Percentiles rank a stretch among this genome's conserved stretches.
Conservation (phyloP, 495 filamentous ascomycete genomes). For the Neurospora cerealis region DNA sequence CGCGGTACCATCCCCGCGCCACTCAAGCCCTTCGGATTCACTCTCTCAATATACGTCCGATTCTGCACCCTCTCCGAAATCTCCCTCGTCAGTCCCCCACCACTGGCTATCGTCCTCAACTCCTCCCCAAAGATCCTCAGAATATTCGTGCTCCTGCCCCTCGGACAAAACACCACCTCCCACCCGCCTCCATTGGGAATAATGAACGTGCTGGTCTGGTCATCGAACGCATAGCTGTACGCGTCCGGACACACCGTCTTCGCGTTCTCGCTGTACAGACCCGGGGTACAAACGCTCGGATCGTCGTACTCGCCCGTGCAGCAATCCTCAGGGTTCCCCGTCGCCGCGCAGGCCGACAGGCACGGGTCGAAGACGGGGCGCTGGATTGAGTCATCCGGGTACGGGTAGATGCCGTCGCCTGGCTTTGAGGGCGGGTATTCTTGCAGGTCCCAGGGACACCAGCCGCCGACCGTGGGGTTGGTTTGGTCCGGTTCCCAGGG, state of each 20-base stretch:
- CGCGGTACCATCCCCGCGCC: neutral
- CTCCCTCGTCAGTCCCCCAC: constrained; percentile 6
- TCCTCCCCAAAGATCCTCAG: constrained; percentile 39
- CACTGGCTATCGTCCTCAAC: constrained; percentile 24
- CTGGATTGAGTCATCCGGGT: constrained; percentile 57
- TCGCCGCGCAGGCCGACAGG: constrained; percentile 56
- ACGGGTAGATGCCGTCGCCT: constrained; percentile 60
- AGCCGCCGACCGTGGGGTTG: constrained; percentile 40
- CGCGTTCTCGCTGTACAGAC: constrained; percentile 49
- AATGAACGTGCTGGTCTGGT: constrained; percentile 64
- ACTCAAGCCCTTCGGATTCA: neutral
- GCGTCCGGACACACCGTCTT: constrained; percentile 74
- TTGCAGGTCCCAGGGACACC: constrained; percentile 74
- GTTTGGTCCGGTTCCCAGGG: constrained; percentile 49
- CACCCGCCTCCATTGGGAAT: constrained; percentile 62
- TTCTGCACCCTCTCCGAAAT: constrained; percentile 11
- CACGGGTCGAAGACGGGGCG: constrained; percentile 66
- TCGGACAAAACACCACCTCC: constrained; percentile 67
- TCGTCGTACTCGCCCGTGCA: constrained; percentile 54
- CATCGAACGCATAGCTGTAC: constrained; percentile 73
- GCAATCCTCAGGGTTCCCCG: constrained; percentile 49
- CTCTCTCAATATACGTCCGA: constrained; percentile 16
- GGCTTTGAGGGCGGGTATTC: constrained; percentile 51
- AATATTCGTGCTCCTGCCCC: constrained; percentile 60
- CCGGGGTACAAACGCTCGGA: constrained; percentile 48